Base-by-base conservation (phyloP, 305 asterid species). In the Plantago coronopus region DNA sequence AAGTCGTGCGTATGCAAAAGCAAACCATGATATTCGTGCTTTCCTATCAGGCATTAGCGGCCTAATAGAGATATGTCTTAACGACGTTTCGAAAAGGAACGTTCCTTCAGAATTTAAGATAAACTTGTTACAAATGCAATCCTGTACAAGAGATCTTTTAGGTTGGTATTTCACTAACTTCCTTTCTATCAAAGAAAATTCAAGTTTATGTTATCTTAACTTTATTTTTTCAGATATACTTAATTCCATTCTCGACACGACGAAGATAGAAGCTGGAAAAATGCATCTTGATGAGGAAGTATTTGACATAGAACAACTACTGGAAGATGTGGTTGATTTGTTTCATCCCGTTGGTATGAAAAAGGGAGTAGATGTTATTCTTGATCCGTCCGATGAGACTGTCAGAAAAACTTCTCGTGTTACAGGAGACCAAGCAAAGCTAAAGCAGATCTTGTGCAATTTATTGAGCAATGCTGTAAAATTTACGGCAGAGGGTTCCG, bases 1-100 rank as follows among this genome's bases (percentile, higher is more conserved):
- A 66, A 87, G 78, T 58, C 76, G 67, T 17, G 95, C 93, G 17
- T 81, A 83, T 40, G 88, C 81, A 0, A 75, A 73, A 15, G 89
- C 86, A 27, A 83, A 82, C 79, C 95, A 87, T 16, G 95, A 89
- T 71, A 66, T 89, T 1, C 89, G 87, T n/a, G 86, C 88, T 63
- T 76, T 87, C 38, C 74, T 87, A 47, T 85, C 88, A 9, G 91
- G 82, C 51, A 74, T 89, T 19, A 62, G 61, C 1, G 84, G 88
- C 45, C 72, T 89, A 18, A 72, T 86, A 10, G 83, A 83, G 27
- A 57, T 81, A 44, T 84, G 79, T 38, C 81, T 67, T 0, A 54
- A 56, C 5, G 75, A 74, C 31, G 79, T 67, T 18, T 21, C 72
- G 0, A 70, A 62, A 48, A 53, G 62, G 63, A 63, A 62, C 1